These are phyloP conservation scores for Chaetomium fimeti DNA, from an alignment of 495 filamentous ascomycete genomes.

Conservation along the genomic window DNA sequence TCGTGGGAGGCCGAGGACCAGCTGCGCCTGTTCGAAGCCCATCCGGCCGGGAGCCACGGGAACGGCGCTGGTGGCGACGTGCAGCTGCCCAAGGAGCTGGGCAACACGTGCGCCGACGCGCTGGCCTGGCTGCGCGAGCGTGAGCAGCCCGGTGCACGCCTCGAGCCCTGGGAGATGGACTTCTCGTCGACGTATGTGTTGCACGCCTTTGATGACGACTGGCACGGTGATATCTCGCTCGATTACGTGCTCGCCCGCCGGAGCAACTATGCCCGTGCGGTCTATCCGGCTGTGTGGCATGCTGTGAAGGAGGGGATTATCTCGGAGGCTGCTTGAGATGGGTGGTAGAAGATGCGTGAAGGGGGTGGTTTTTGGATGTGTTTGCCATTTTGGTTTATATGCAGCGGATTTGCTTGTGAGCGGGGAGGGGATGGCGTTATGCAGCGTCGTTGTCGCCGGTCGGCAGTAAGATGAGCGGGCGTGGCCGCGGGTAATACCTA, in stretches of 20 bases:
- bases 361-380: no score
- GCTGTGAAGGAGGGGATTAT: slow-evolving; percentile 21
- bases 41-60: no score
- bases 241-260: slow-evolving; percentile 24
- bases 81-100: background rate
- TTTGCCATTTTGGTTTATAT: no score
- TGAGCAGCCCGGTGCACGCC: slow-evolving; percentile 5
- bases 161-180: slow-evolving; percentile 28
- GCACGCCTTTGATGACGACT: slow-evolving; percentile 28
- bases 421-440: no score
- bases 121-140: slow-evolving; percentile 22
- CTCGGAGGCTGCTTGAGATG: background rate
- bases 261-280: slow-evolving; percentile 32
- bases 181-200: slow-evolving; percentile 31
- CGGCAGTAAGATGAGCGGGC: no score
- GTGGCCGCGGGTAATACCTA: no score
- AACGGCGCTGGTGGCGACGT: background rate
- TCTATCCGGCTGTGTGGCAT: slow-evolving; percentile 28
- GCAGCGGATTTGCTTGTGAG: no score
- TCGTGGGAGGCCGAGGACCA: slow-evolving; percentile 27
- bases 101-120: slow-evolving; percentile 19
- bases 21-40: slow-evolving; percentile 15
- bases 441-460: no score
- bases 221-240: slow-evolving; percentile 26
- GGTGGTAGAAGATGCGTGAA: no score